Evolutionary conservation across 1,284 basidiomycete species (phyloP), one percentile per base, ranked within the genome.

Genomic region (Ganoderma meredithae): DNA sequence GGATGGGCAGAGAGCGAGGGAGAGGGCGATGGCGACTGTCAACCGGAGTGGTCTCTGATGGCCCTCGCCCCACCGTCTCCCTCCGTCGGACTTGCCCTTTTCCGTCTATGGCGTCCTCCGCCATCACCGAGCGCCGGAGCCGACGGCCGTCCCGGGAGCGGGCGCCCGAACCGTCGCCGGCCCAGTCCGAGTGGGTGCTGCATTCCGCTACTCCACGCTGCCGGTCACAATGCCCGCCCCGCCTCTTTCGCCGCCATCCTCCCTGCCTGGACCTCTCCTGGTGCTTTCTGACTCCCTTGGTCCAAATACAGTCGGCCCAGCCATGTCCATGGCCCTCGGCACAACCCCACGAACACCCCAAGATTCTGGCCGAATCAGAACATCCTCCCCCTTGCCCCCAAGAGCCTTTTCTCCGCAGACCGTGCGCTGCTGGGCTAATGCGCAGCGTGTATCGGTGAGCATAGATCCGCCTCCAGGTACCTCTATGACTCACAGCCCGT

Each of bases 21-120:
- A 63, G 70, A 69, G 65, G 72, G 69, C 71, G 74, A 75, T 72
- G 72, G 73, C 68, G 73, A 75, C 72, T 64, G 72, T 71, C 74
- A 70, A 67, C 71, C 70, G 69, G 67, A 66, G 58, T 68, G 68
- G 68, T 69, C 52, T 55, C 52, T 55, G 52, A 55, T 55, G 52
- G 47, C 52, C 52, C 52, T 55, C 52, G 31, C 52, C 44, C 49
- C 9, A 52, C 49, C 25, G 44, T 22, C 44, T 47, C 22, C 52
- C 52, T 53, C 56, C 56, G 33, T 25, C 56, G 56, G 56, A 59
- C 36, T 59, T 76, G 73, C 59, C 75, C 75, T 60, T 63, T 71
- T 71, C 61, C 52, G 71, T 69, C 47, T 63, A 31, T 64, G 59
- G 44, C 67, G 6, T 55, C 52, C 27, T 41, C 66, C 33, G 60